These are phyloP conservation scores for Vitis cinerea DNA, from an alignment of 164 flowering plant species.

Conservation along the genomic window DNA sequence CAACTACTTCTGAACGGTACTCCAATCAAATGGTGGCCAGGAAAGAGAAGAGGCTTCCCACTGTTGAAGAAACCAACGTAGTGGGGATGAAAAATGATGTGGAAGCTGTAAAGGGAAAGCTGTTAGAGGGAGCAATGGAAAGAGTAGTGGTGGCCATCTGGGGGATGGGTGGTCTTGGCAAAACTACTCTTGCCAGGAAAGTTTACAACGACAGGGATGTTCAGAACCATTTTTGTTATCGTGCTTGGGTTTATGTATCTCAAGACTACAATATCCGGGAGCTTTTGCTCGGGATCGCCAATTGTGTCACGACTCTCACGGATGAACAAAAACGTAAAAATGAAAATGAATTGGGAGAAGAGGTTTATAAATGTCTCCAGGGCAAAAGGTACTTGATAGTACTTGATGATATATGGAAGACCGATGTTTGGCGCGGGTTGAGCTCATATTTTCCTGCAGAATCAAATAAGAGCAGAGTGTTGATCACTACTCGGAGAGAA, in stretches of 20 bases:
- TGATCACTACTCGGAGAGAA: neutral
- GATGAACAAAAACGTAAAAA: neutral
- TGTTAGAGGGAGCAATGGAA: too few relatives aligned
- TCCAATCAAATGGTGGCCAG: too few relatives aligned
- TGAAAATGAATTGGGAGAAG: neutral
- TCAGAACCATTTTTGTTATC: too few relatives aligned
- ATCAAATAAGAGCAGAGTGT: neutral
- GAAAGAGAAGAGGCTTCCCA: too few relatives aligned
- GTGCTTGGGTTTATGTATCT: too few relatives aligned
- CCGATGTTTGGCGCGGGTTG: neutral
- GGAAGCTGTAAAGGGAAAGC: too few relatives aligned
- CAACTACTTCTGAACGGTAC: too few relatives aligned
- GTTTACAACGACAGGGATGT: too few relatives aligned
- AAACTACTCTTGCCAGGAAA: neutral
- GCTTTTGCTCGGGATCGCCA: neutral
- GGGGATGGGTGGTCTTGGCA: neutral
- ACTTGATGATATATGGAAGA: neutral
- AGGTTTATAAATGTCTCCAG: neutral
- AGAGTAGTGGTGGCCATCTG: too few relatives aligned
- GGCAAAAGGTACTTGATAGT: neutral
- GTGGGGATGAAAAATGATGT: too few relatives aligned
- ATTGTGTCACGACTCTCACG: neutral
- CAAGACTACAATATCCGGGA: neutral
- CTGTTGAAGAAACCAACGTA: too few relatives aligned
- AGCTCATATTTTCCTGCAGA: neutral